These are phyloP conservation scores for Sordaria brevicollis DNA, from an alignment of 495 filamentous ascomycete species.

Conservation along the genomic window DNA sequence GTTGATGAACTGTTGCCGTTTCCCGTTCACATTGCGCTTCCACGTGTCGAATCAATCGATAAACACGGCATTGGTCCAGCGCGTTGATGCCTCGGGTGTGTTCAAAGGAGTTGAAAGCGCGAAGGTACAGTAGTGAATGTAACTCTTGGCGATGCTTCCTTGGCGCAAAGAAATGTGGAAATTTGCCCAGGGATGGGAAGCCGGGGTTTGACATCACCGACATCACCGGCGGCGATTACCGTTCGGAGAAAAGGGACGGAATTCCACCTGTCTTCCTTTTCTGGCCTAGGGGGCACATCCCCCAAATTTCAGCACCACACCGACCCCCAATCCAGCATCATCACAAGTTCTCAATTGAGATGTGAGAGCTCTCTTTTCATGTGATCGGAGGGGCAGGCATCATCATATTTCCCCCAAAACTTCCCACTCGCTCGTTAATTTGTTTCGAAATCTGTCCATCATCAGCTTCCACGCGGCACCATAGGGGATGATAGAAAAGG, in stretches of 20 bases:
- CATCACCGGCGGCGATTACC: slow-evolving; percentile 2
- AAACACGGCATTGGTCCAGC: background rate
- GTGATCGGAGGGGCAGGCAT: slow-evolving; percentile 6
- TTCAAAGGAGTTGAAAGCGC: background rate
- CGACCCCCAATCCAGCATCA: background rate
- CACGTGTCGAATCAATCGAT: background rate
- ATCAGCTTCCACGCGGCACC: background rate
- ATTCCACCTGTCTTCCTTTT: background rate
- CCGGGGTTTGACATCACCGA: slow-evolving; percentile 3
- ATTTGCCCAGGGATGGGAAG: background rate
- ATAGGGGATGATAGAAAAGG: background rate
- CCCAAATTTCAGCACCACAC: background rate
- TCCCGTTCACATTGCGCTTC: background rate
- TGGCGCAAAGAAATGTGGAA: slow-evolving; percentile 5
- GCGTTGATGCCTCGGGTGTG: background rate
- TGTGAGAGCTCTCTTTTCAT: background rate
- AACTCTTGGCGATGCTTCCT: slow-evolving; percentile 8
- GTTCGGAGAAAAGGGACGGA: slow-evolving; percentile 1
- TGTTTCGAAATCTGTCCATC: background rate
- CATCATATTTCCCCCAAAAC: background rate
- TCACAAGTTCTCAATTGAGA: background rate
- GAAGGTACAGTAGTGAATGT: background rate
- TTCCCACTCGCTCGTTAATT: background rate
- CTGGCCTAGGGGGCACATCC: background rate
- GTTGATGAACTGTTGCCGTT: background rate